Conservation (phyloP, 1,139 yeast species). For the Yamadazyma dushanensis region DNA sequence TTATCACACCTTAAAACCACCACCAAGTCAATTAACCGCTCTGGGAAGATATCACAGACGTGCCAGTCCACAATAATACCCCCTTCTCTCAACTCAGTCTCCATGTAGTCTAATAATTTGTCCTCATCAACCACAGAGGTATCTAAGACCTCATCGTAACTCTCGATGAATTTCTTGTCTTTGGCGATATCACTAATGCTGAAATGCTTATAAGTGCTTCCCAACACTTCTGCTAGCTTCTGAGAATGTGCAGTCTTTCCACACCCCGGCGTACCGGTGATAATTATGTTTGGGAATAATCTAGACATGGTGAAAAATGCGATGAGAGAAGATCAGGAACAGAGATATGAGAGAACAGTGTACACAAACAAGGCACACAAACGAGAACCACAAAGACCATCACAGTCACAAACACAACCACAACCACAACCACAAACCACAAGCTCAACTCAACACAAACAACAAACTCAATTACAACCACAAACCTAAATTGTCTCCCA, state of each 20-base stretch:
- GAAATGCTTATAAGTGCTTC: constrained; percentile 49
- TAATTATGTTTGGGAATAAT: constrained; percentile 71
- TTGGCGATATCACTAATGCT: constrained; percentile 83
- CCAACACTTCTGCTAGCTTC: constrained; percentile 7
- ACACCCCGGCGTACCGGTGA: constrained; percentile 98
- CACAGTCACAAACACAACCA: too few species aligned
- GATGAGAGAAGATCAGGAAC: background rate
- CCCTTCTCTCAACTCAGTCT: constrained; percentile 78
- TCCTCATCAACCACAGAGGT: constrained; percentile 93
- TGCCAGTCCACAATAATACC: constrained; percentile 94
- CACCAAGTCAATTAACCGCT: constrained; percentile 85
- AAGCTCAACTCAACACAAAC: too few species aligned
- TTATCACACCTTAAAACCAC: constrained; percentile 84
- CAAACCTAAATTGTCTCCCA: too few species aligned
- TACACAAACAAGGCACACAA: background rate
- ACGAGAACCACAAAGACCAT: too few species aligned
- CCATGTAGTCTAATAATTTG: constrained; percentile 75
- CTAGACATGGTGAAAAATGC: constrained; percentile 24
- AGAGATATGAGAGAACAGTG: too few species aligned
- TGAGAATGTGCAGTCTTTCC: constrained; percentile 86
- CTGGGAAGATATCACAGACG: constrained; percentile 94
- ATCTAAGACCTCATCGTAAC: constrained; percentile 82
- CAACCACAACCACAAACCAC: too few species aligned
- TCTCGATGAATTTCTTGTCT: constrained; percentile 72
- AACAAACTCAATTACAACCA: too few species aligned